phyloP scores from a whole-genome alignment of 129 eudicot species.

The Solidago caesia region DNA sequence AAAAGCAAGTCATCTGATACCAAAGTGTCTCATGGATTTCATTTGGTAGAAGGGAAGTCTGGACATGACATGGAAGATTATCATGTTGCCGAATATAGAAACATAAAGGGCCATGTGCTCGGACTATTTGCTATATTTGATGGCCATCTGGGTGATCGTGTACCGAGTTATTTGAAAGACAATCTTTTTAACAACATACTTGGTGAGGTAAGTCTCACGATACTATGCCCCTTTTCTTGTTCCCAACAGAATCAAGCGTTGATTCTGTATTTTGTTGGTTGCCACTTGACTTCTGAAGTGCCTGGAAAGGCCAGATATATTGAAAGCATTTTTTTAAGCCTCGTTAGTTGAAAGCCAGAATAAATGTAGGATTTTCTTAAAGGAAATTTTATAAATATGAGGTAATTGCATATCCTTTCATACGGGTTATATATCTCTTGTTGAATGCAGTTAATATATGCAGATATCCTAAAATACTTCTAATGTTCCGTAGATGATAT shows the following conservation, averaged over 20 bases:
- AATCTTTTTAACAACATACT: constrained; percentile 73
- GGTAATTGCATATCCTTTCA: not conserved
- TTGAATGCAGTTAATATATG: too few relatives aligned
- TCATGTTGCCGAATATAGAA: constrained; percentile 74
- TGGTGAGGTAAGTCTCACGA: constrained; percentile 45
- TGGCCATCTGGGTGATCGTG: constrained; percentile 78
- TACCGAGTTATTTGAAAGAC: constrained; percentile 67
- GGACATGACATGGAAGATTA: constrained; percentile 91
- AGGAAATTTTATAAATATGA: not conserved
- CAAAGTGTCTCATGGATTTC: constrained; percentile 66
- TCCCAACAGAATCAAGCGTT: constrained; percentile 7
- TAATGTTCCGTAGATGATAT: not conserved
- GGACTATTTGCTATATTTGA: constrained; percentile 82
- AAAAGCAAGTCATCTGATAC: constrained; percentile 52
- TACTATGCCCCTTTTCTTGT: constrained; percentile 8
- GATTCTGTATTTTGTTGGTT: not conserved
- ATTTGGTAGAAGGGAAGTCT: constrained; percentile 72
- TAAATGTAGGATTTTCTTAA: not conserved
- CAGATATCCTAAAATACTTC: not conserved
- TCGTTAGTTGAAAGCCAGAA: not conserved
- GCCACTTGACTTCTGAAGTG: not conserved
- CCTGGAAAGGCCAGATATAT: not conserved
- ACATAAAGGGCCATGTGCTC: constrained; percentile 51
- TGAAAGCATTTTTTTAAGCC: not conserved
- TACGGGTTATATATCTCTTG: too few relatives aligned